Conservation (phyloP, 1,284 basidiomycete species). For the Melampsora larici-populina region DNA sequence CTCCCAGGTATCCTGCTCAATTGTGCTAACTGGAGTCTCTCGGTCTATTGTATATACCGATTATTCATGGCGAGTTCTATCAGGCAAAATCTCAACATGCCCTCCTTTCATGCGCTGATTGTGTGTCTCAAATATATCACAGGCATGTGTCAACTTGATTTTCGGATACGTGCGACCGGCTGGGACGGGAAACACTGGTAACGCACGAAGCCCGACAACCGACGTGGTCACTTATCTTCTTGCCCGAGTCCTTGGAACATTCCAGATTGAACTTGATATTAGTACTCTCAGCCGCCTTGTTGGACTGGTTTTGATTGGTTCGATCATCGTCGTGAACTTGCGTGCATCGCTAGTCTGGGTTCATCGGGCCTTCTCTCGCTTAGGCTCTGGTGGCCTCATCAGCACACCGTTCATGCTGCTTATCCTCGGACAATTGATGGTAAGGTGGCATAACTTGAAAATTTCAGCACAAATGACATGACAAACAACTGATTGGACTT, state of each 20-base stretch:
- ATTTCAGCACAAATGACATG: background rate
- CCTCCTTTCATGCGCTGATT: constrained; percentile 25
- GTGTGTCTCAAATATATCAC: constrained; percentile 46
- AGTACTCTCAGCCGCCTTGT: constrained; percentile 54
- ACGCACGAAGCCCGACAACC: constrained; percentile 39
- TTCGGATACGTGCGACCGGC: constrained; percentile 46
- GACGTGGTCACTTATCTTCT: constrained; percentile 50
- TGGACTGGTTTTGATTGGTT: constrained; percentile 54
- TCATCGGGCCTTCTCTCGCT: constrained; percentile 53
- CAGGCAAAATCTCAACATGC: too few relatives aligned
- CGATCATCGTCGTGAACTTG: constrained; percentile 55
- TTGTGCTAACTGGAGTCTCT: constrained; percentile 52
- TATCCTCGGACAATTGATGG: constrained; percentile 55
- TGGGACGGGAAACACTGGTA: constrained; percentile 9
- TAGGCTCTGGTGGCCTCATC: constrained; percentile 48
- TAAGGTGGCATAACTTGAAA: constrained; percentile 28
- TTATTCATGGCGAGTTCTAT: constrained; percentile 48
- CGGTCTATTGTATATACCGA: constrained; percentile 54
- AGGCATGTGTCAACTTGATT: constrained; percentile 53
- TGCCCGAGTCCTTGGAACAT: constrained; percentile 50
- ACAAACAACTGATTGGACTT: background rate
- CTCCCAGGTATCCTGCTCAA: constrained; percentile 52
- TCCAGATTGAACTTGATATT: constrained; percentile 54
- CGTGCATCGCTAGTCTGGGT: constrained; percentile 54
- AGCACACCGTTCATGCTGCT: constrained; percentile 53